Evolutionary conservation across 163 green algal species (phyloP).

Genomic region (Chloromonas sp.): DNA sequence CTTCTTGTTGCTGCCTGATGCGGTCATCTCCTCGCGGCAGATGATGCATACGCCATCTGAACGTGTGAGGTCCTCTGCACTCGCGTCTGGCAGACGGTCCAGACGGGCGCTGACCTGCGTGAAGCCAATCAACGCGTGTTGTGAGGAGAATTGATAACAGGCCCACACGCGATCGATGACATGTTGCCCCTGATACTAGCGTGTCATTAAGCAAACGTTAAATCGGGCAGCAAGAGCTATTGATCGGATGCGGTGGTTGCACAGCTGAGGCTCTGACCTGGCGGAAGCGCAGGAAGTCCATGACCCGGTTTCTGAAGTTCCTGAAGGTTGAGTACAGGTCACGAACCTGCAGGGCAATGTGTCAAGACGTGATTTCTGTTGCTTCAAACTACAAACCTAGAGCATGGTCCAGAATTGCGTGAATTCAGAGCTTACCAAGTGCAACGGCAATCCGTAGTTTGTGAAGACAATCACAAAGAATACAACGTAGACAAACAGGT

Average conservation of each 20-base stretch:
- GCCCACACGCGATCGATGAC: not conserved
- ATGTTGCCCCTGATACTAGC: too few relatives aligned
- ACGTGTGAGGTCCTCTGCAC: slow-evolving; percentile 75
- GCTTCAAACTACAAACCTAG: too few relatives aligned
- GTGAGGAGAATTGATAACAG: not conserved
- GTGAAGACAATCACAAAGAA: slow-evolving; percentile 97
- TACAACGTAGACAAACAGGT: slow-evolving; percentile 90
- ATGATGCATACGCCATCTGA: slow-evolving; percentile 95
- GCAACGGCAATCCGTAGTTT: slow-evolving; percentile 88
- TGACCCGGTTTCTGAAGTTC: slow-evolving; percentile 86
- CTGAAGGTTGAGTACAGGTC: slow-evolving; percentile 95
- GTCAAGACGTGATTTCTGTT: not conserved
- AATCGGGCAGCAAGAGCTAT: too few relatives aligned
- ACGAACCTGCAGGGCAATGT: slow-evolving; percentile 49
- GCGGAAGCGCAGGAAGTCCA: slow-evolving; percentile 93
- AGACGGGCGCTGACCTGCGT: slow-evolving; percentile 73
- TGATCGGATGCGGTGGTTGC: too few relatives aligned
- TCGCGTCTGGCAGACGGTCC: slow-evolving; percentile 81
- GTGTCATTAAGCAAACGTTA: too few relatives aligned
- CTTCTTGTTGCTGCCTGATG: slow-evolving; percentile 77
- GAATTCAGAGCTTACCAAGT: slow-evolving; percentile 61
- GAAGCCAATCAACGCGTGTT: too few relatives aligned
- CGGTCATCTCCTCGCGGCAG: slow-evolving; percentile 94
- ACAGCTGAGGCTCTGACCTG: slow-evolving; percentile 27
- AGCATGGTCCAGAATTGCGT: too few relatives aligned